Evolutionary conservation across 306 rosid genomes (phyloP), one percentile per base, ranked within the genome.

Genomic region (Hippophae tibetana): DNA sequence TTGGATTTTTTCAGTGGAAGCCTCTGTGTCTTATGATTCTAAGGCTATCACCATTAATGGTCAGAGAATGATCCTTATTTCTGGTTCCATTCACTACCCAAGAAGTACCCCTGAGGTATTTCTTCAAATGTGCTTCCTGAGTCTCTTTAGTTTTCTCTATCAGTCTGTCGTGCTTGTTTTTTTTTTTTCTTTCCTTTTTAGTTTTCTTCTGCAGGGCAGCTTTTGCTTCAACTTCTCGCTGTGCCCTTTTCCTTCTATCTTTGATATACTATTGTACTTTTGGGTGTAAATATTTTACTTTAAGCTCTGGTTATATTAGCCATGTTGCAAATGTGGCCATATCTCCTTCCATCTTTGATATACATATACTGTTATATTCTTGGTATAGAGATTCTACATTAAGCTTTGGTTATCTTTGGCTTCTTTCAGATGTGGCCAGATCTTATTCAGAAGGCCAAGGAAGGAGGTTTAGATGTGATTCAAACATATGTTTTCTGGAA

Each of bases 41-140:
- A 88, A 68, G 56, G 93, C 99, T 65, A 85, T 92, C 66, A 66
- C 74, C 79, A 82, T 92, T 55, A 92, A 88, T 82, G 99, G 99
- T 63, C 90, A 82, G 66, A 83, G 96, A 67, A 85, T 76, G 65
- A 88, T 92, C 61, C 86, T 92, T 7, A 79, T 92, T 61, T 92
- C 99, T 76, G 99, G 99, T 52, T 92, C 99, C 75, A 85, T 92
- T 78, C 99, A 92, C 78, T 92, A 92, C 65, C 96, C 99, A 47
- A 92, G 99, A 82, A 92, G 99, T 67, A 71, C 96, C 45, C 89
- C 99, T 56, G 84, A 92, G 99, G 99, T 92, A 81, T 27, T 63
- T 57, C 53, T 69, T 49, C 56, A 12, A 79, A 86, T 78, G 87
- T 82, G 75, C 55, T 73, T 78, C 69, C 53, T 63, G 69, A 66